A percentile compares a stretch with the other conserved stretches of the same genome.
These are phyloP conservation scores for Gnomoniopsis sp. DNA, from an alignment of 2,329 filamentous ascomycete species.

Conservation along the genomic window DNA sequence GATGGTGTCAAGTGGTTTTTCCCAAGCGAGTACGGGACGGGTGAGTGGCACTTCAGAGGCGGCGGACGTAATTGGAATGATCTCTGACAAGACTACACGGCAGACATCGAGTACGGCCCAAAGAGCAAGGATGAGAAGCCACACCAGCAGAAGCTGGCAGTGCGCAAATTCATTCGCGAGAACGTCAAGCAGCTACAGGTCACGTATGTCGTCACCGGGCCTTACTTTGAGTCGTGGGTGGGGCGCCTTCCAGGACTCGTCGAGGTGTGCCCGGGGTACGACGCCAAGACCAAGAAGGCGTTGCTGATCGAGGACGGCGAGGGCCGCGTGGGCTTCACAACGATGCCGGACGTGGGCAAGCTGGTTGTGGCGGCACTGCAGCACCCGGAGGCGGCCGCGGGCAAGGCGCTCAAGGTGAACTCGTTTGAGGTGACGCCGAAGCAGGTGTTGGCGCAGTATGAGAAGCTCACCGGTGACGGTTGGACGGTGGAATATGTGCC, in stretches of 20 bases:
- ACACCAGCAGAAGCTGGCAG: slow-evolving; percentile 67
- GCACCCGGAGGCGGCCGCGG: slow-evolving; percentile 50
- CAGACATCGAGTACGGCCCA: slow-evolving; percentile 58
- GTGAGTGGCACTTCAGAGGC: background rate
- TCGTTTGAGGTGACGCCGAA: slow-evolving; percentile 66
- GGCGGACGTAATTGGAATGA: background rate
- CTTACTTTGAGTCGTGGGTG: slow-evolving; percentile 64
- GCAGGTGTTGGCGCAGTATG: slow-evolving; percentile 62
- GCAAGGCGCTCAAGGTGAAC: slow-evolving; percentile 62
- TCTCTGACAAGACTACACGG: background rate
- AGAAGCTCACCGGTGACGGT: slow-evolving; percentile 57
- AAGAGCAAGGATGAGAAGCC: slow-evolving; percentile 59
- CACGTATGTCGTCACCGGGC: slow-evolving; percentile 68
- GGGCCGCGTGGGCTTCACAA: slow-evolving; percentile 63
- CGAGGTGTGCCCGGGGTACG: slow-evolving; percentile 51
- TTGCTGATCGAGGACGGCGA: slow-evolving; percentile 60
- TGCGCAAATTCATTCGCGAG: slow-evolving; percentile 58
- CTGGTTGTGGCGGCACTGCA: slow-evolving; percentile 60
- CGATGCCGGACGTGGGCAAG: slow-evolving; percentile 68
- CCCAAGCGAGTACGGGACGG: slow-evolving; percentile 64
- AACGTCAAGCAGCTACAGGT: slow-evolving; percentile 52
- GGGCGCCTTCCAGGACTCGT: slow-evolving; percentile 32
- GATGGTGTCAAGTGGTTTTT: slow-evolving; percentile 59
- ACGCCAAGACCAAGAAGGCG: slow-evolving; percentile 54
- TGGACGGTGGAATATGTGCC: slow-evolving; percentile 55